phyloP scores from a whole-genome alignment of 345 rosid species.

The Alliaria petiolata region DNA sequence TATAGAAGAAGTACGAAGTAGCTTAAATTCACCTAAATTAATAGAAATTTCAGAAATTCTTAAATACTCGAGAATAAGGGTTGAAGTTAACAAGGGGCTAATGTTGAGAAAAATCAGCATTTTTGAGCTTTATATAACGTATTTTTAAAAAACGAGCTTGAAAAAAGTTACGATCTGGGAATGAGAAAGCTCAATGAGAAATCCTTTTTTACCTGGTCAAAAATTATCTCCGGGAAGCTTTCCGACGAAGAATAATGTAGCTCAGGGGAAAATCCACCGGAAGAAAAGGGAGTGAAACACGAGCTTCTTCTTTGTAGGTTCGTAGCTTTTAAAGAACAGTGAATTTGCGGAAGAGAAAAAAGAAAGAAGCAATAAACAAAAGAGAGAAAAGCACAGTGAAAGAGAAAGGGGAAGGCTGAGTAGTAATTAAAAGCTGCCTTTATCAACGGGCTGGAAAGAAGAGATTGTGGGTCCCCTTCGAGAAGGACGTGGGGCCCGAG shows the following conservation, averaged over 20 bases:
- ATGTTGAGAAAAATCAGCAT: not conserved
- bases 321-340: constrained; percentile 6
- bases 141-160: not conserved
- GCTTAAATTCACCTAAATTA: not conserved
- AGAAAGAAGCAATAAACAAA: not conserved
- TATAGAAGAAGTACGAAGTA: too few relatives aligned
- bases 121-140: not conserved
- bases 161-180: not conserved
- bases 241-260: not conserved
- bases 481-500: constrained; percentile 31
- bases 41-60: not conserved
- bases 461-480: constrained; percentile 12
- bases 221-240: not conserved
- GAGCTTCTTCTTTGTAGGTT: constrained; percentile 23
- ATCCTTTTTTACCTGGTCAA: not conserved
- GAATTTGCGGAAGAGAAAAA: not conserved
- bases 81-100: not conserved
- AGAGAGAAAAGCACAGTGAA: constrained; percentile 11
- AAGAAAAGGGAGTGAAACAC: not conserved
- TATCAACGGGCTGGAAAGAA: constrained; percentile 33
- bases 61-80: not conserved
- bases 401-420: constrained; percentile 20
- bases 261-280: not conserved
- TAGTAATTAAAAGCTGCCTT: constrained; percentile 32
- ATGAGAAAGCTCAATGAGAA: too few relatives aligned